Evolutionary conservation across 345 rosid genomes (phyloP).

Genomic region (Hypericum perforatum): DNA sequence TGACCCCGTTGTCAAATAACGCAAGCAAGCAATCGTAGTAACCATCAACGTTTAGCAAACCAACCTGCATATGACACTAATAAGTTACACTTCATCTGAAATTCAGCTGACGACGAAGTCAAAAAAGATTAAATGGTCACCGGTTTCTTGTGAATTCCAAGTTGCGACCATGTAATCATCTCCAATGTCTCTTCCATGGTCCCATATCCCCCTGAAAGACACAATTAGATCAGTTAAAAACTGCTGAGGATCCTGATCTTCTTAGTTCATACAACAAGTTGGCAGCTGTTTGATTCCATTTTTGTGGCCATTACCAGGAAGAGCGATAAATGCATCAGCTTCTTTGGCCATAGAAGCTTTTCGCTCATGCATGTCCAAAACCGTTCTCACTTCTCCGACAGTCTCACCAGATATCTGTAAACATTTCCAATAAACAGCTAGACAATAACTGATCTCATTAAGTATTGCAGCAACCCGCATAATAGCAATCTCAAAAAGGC

Average conservation of each 20-base stretch:
- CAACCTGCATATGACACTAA: conserved; percentile 42
- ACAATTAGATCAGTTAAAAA: not conserved
- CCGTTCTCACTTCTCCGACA: conserved; percentile 75
- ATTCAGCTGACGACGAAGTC: not conserved
- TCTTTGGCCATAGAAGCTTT: conserved; percentile 97
- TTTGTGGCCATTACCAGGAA: conserved; percentile 50
- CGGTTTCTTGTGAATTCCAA: conserved; percentile 89
- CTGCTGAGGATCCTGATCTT: too few species aligned
- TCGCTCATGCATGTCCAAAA: conserved; percentile 89
- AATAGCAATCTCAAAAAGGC: too few species aligned
- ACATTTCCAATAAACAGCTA: conserved; percentile 8
- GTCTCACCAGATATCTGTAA: conserved; percentile 80
- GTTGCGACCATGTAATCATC: conserved; percentile 98
- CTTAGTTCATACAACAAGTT: too few species aligned
- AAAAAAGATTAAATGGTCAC: conserved; percentile 31
- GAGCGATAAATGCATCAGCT: conserved; percentile 91
- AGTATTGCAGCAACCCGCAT: too few species aligned
- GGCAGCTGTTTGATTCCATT: too few species aligned
- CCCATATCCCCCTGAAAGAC: conserved; percentile 77
- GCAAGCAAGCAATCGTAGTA: conserved; percentile 73
- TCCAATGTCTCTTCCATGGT: conserved; percentile 93
- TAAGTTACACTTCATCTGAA: conserved; percentile 1
- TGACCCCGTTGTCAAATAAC: conserved; percentile 81
- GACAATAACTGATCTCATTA: conserved; percentile 7
- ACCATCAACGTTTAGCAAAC: conserved; percentile 87